Conservation (phyloP, 805 yeast species). For the Candida sonorensis region DNA sequence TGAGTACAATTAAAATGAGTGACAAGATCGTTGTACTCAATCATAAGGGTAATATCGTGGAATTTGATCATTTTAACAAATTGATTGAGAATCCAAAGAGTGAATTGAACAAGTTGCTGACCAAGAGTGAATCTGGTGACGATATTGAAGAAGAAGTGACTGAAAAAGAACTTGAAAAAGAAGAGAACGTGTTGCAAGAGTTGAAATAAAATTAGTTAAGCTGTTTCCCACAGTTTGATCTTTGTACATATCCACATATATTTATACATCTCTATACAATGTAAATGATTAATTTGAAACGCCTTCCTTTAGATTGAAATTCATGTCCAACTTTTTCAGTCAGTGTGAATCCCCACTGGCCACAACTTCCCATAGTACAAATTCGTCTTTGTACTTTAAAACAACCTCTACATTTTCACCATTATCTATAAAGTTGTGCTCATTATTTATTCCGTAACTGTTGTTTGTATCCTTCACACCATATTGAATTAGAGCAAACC, state of each 20-base stretch:
- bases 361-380: conserved; percentile 23
- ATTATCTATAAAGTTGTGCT: conserved; percentile 22
- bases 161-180: conserved; percentile 5
- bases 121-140: conserved; percentile 22
- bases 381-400: conserved; percentile 12
- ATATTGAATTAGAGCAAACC: conserved; percentile 21
- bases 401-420: conserved; percentile 24
- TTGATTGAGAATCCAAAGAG: conserved; percentile 40
- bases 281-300: too few species aligned
- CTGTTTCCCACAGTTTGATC: too few species aligned
- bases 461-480: conserved; percentile 25
- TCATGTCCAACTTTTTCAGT: too few species aligned
- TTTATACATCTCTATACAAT: too few species aligned
- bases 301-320: too few species aligned
- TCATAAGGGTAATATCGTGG: conserved; percentile 68
- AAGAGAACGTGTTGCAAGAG: too few species aligned
- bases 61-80: conserved; percentile 54
- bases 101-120: conserved; percentile 37
- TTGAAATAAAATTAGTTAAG: too few species aligned
- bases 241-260: too few species aligned
- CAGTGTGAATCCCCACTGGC: conserved; percentile 24
- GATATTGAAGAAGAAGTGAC: conserved; percentile 18
- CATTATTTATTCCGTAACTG: conserved; percentile 18
- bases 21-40: conserved; percentile 70
- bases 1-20: conserved; percentile 80